phyloP scores from a whole-genome alignment of 768 basidiomycete species.

The Mycena galopus region DNA sequence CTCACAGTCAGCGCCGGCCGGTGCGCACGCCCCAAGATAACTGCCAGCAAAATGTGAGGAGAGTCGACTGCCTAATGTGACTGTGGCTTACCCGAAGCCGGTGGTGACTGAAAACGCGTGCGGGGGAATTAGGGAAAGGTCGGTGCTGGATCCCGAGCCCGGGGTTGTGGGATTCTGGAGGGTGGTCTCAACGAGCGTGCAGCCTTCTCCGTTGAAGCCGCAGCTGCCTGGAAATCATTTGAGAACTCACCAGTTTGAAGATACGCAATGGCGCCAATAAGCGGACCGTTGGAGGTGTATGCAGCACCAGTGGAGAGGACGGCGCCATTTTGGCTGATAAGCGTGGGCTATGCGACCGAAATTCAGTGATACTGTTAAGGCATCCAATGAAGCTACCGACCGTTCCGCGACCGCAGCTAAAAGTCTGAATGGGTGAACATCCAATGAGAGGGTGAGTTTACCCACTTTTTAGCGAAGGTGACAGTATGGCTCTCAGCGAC shows the following conservation, averaged over 20 bases:
- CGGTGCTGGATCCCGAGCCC: slow-evolving; percentile 51
- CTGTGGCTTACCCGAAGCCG: slow-evolving; percentile 41
- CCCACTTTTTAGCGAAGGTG: slow-evolving; percentile 13
- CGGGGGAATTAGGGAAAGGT: slow-evolving; percentile 49
- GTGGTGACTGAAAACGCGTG: slow-evolving; percentile 50
- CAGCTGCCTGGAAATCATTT: slow-evolving; percentile 40
- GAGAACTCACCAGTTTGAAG: slow-evolving; percentile 22
- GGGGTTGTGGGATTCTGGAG: slow-evolving; percentile 48
- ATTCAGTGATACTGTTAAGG: too few relatives aligned
- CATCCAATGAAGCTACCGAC: too few relatives aligned
- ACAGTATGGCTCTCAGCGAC: slow-evolving; percentile 11
- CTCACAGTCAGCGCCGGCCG: slow-evolving; percentile 45
- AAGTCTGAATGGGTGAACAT: too few relatives aligned
- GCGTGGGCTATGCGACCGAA: slow-evolving; percentile 22
- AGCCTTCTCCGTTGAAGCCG: slow-evolving; percentile 52
- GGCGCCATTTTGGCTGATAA: slow-evolving; percentile 37
- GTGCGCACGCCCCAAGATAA: slow-evolving; percentile 45
- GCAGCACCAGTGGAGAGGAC: slow-evolving; percentile 46
- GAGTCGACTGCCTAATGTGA: too few relatives aligned
- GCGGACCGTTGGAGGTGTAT: slow-evolving; percentile 45
- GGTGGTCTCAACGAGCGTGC: slow-evolving; percentile 50
- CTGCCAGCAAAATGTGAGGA: too few relatives aligned
- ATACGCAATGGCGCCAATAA: slow-evolving; percentile 47
- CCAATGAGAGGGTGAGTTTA: neutral
- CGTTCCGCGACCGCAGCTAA: too few relatives aligned